Conservation (phyloP, 1,284 basidiomycete genomes). For the Ganoderma leucocontextum region DNA sequence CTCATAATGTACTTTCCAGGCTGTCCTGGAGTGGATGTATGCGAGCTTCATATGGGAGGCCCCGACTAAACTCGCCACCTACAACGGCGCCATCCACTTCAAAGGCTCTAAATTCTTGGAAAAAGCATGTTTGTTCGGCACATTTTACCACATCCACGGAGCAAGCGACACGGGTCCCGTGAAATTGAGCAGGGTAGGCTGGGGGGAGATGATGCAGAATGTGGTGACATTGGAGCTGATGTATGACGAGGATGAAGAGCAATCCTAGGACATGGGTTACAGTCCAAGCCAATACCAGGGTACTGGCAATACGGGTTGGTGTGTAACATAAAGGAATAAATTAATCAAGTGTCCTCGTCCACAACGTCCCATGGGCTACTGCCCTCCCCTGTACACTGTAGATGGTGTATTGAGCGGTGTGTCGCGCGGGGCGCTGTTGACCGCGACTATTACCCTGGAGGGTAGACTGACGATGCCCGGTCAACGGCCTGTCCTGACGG, state of each 20-base stretch:
- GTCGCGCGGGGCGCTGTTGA: background rate
- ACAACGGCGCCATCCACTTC: too few species aligned
- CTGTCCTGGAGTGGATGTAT: conserved; percentile 3
- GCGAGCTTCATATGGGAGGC: too few species aligned
- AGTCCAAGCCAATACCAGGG: too few species aligned
- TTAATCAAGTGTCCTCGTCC: background rate
- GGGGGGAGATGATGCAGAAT: conserved; percentile 9
- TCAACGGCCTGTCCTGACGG: background rate
- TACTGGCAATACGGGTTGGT: too few species aligned
- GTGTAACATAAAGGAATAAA: background rate
- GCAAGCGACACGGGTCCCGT: background rate
- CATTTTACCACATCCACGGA: conserved; percentile 3
- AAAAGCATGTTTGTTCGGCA: too few species aligned
- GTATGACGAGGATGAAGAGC: background rate
- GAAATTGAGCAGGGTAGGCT: background rate
- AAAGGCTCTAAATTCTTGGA: too few species aligned
- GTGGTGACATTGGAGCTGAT: conserved; percentile 1
- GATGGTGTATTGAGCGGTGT: background rate
- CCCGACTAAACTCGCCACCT: too few species aligned
- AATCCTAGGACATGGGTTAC: too few species aligned
- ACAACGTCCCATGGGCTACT: background rate
- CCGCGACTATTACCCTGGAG: background rate
- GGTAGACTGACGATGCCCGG: background rate
- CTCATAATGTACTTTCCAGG: background rate
- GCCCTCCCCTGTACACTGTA: background rate